Evolutionary conservation across 148 eudicot species (phyloP).

Genomic region (Vaccinium vitisidaea): DNA sequence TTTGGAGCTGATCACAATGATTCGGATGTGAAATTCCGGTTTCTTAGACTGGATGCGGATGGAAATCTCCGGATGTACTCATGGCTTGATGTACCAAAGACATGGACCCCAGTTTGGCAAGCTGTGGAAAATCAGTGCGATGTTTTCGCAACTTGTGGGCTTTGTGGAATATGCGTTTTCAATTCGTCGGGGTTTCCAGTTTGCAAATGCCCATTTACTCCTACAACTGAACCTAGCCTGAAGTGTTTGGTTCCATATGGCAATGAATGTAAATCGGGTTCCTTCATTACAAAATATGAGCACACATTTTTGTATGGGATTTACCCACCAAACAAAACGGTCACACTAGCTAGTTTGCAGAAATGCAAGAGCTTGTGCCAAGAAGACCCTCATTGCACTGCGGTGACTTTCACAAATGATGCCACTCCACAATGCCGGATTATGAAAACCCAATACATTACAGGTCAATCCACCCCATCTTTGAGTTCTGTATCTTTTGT

Average conservation of each 20-base stretch:
- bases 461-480: slow-evolving; percentile 48
- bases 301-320: slow-evolving; percentile 53
- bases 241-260: slow-evolving; percentile 47
- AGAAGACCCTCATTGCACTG: slow-evolving; percentile 51
- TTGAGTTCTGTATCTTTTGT: slow-evolving; percentile 46
- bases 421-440: slow-evolving; percentile 47
- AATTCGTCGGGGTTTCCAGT: slow-evolving; percentile 33
- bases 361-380: slow-evolving; percentile 42
- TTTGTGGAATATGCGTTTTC: slow-evolving; percentile 43
- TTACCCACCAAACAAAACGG: slow-evolving; percentile 50
- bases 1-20: slow-evolving; percentile 57
- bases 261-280: slow-evolving; percentile 43
- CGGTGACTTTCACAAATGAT: slow-evolving; percentile 53
- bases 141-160: slow-evolving; percentile 66
- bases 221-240: slow-evolving; percentile 21
- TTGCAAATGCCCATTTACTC: slow-evolving; percentile 49
- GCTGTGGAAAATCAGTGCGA: slow-evolving; percentile 67
- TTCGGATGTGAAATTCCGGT: slow-evolving; percentile 40
- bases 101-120: slow-evolving; percentile 61
- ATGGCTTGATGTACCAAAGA: slow-evolving; percentile 39
- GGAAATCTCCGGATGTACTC: slow-evolving; percentile 66
- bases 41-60: slow-evolving; percentile 61
- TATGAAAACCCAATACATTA: slow-evolving; percentile 43
- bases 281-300: slow-evolving; percentile 38
- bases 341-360: slow-evolving; percentile 34